phyloP scores from a whole-genome alignment of 2,329 filamentous ascomycete species.

The Arthrobotrys sinensis region DNA sequence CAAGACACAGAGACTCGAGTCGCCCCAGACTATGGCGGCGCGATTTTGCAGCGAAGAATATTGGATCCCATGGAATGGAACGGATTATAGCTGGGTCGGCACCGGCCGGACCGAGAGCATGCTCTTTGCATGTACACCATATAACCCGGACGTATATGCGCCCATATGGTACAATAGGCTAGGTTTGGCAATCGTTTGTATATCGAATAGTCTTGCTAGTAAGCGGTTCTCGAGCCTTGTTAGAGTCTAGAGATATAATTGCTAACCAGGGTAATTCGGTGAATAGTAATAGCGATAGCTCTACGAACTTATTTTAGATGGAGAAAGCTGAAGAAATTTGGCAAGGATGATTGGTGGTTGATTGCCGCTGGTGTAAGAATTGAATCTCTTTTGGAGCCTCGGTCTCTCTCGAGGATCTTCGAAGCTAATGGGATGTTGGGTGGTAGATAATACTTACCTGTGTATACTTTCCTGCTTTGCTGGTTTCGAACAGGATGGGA shows the following conservation, averaged over 20 bases:
- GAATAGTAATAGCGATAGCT: slow-evolving; percentile 63
- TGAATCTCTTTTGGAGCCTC: background rate
- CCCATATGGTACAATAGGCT: slow-evolving; percentile 63
- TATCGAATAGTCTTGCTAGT: slow-evolving; percentile 64
- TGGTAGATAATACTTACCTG: slow-evolving; percentile 47
- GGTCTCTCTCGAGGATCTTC: background rate
- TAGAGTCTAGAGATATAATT: background rate
- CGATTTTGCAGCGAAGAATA: slow-evolving; percentile 22
- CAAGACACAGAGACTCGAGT: background rate
- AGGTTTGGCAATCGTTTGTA: slow-evolving; percentile 63
- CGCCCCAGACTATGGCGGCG: slow-evolving; percentile 35
- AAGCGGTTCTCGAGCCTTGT: background rate
- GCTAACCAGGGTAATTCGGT: background rate
- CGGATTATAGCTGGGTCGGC: slow-evolving; percentile 46
- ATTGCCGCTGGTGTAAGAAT: slow-evolving; percentile 63
- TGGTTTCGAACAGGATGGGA: slow-evolving; percentile 59
- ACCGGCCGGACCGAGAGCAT: slow-evolving; percentile 36
- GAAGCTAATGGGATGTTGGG: background rate
- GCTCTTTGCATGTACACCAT: slow-evolving; percentile 58
- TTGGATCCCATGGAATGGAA: slow-evolving; percentile 50
- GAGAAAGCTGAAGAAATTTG: slow-evolving; percentile 63
- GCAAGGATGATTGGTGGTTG: slow-evolving; percentile 65
- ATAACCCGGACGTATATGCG: slow-evolving; percentile 62
- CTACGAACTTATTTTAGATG: slow-evolving; percentile 64
- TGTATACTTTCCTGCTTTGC: slow-evolving; percentile 59